Evolutionary conservation across 1,284 basidiomycete genomes (phyloP).

Genomic region (Ustilago bromivora): DNA sequence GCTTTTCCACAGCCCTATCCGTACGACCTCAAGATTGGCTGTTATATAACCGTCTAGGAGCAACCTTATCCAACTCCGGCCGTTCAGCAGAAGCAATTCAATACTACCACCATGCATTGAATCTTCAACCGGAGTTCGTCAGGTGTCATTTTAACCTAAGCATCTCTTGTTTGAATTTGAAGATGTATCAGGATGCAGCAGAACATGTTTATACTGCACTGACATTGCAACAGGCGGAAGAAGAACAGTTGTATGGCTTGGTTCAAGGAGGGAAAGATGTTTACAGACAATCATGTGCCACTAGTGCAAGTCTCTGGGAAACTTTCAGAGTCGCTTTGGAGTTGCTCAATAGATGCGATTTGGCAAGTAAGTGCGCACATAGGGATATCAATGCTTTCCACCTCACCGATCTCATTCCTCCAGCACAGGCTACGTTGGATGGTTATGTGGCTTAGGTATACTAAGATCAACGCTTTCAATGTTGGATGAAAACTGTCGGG

Average conservation of each 20-base stretch:
- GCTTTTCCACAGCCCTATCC: conserved; percentile 88
- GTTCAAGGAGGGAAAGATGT: conserved; percentile 1
- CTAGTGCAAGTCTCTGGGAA: conserved; percentile 64
- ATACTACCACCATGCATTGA: conserved; percentile 90
- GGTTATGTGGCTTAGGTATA: conserved; percentile 14
- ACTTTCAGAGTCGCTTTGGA: conserved; percentile 66
- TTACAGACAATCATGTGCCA: conserved; percentile 13
- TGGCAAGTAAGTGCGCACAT: conserved; percentile 46
- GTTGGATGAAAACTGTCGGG: too few species aligned
- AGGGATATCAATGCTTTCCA: conserved; percentile 60
- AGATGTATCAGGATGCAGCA: conserved; percentile 67
- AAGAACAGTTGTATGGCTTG: conserved; percentile 33
- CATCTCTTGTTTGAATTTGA: conserved; percentile 66
- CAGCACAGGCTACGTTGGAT: neutral
- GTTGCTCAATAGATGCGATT: conserved; percentile 62
- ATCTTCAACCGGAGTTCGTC: conserved; percentile 91
- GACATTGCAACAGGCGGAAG: conserved; percentile 60
- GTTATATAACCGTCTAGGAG: conserved; percentile 94
- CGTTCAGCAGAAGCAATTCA: conserved; percentile 83
- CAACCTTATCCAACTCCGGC: conserved; percentile 90
- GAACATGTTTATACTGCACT: conserved; percentile 67
- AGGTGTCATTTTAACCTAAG: conserved; percentile 72
- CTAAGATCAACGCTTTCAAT: neutral
- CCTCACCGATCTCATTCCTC: conserved; percentile 55
- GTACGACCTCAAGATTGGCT: conserved; percentile 93